Evolutionary conservation across 2,329 filamentous ascomycete species (phyloP), one percentile per base, ranked within the genome.

Genomic region (Fusarium sp.): DNA sequence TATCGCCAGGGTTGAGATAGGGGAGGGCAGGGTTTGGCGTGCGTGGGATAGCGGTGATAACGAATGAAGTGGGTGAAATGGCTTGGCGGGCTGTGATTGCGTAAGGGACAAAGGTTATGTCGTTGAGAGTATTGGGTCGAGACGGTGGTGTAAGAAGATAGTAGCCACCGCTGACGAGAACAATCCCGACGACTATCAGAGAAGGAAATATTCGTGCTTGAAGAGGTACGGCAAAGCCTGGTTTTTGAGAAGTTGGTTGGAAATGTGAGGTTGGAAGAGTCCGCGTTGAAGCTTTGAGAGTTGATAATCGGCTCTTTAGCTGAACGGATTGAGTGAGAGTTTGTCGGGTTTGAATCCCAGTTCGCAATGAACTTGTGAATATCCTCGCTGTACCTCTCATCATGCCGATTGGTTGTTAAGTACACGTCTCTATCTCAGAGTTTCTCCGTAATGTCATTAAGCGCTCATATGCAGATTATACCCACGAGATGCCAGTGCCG

Each of bases 31-130:
- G 68, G 49, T 76, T 74, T 1, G 68, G 72, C 2, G 66, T 71
- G 6, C 75, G 75, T 14, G 88, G 83, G 26, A 79, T 79, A 26
- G 94, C 78, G 10, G 89, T 90, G 69, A 95, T 86, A 69, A 95
- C 84, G 71, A 91, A 88, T 57, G 87, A 89, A 0, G 89, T 89
- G 2, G 87, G 84, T 0, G 92, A 92, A 43, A 93, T 85, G 24
- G 83, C 79, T 49, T 90, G 85, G 68, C 87, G 87, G 26, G 83
- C 78, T 17, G 86, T 82, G 65, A 96, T 85, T 26, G 83, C 86
- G 79, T 92, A 94, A 5, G 87, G 85, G 35, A 85, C 85, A 78
- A 93, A 94, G 24, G 81, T 84, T 56, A 83, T 80, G 15, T 81
- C 77, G 79, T 92, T 89, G 61, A 93, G 83, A 3, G 73, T 75